Base-by-base conservation (phyloP, 2,329 filamentous ascomycete species). In the Thielaviopsis euricoi region DNA sequence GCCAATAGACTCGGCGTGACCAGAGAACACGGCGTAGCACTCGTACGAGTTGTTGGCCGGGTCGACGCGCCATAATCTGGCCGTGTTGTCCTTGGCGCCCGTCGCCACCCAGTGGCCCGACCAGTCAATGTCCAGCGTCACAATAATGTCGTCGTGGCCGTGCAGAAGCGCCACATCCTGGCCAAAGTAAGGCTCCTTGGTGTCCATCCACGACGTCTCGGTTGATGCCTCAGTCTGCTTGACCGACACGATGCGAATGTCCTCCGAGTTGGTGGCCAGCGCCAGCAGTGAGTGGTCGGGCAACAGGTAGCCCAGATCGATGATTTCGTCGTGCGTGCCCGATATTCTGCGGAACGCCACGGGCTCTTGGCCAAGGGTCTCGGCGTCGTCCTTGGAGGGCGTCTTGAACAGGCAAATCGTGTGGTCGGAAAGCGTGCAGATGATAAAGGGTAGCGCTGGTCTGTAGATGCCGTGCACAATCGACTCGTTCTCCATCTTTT, bases 71-170 rank as follows among this genome's bases (percentile, higher is more conserved):
- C 93, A 98, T 40, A 98, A 72, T 62, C 87, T 83, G 19, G 91
- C 93, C 2, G 87, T 93, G 66, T 97, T 98, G 69, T 98, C 93
- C 71, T 98, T 98, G 22, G 93, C 88, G 56, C 91, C 93, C 1
- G 93, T 97, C 13, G 86, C 91, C 46, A 98, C 80, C 93, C 93
- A 98, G 68, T 93, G 84, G 0, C 94, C 94, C 10, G 93, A 97
- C 89, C 89, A 95, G 71, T 98, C 93, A 2, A 89, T 83, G 67
- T 96, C 90, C 48, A 98, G 75, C 60, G 89, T 90, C 64, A 98
- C 95, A 61, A 98, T 87, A 55, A 98, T 96, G 64, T 98, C 93
- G 54, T 90, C 84, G 64, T 98, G 93, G 1, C 93, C 93, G 66
- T 87, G 88, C 1, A 98, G 76, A 23, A 93, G 74, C 1, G 84